phyloP scores from a whole-genome alignment of 2,329 filamentous ascomycete species.

The Hypoxylon rubiginosum region DNA sequence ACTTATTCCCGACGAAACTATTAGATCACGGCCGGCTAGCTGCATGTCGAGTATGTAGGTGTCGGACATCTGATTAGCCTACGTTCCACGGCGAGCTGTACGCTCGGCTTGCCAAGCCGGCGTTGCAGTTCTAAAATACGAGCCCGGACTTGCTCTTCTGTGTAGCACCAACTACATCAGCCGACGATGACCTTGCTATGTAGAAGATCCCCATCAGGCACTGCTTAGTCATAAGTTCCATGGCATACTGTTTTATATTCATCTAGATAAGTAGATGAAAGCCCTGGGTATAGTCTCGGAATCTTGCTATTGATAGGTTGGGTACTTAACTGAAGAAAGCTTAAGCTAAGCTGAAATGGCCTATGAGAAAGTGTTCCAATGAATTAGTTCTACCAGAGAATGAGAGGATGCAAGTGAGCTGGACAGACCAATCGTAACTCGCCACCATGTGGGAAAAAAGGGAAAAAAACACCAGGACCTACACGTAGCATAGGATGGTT shows the following conservation, averaged over 20 bases:
- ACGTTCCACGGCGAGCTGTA: constrained; percentile 9
- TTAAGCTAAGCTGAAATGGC: too few species aligned
- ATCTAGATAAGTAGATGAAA: not conserved
- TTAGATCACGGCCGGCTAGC: constrained; percentile 10
- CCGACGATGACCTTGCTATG: constrained; percentile 1
- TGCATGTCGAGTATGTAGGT: constrained; percentile 4
- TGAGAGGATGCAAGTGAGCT: not conserved
- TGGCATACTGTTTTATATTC: not conserved
- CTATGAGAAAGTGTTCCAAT: too few species aligned
- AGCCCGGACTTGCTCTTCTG: constrained; percentile 23
- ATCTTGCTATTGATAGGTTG: not conserved
- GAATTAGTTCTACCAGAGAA: too few species aligned
- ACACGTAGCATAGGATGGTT: not conserved
- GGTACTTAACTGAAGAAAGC: not conserved
- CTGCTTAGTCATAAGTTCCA: not conserved
- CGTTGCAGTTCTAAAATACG: constrained; percentile 36
- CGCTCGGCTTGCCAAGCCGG: constrained; percentile 34
- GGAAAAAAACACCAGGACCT: not conserved
- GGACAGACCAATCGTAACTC: not conserved
- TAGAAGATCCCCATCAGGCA: not conserved
- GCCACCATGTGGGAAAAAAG: not conserved
- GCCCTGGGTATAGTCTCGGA: too few species aligned
- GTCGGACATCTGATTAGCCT: not conserved
- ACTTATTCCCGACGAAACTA: constrained; percentile 17
- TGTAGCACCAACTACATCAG: constrained; percentile 6